A percentile compares a stretch with the other conserved stretches of the same genome.
phyloP scores from a whole-genome alignment of 2,329 filamentous ascomycete species.

The Dendrostoma leiphaemia region DNA sequence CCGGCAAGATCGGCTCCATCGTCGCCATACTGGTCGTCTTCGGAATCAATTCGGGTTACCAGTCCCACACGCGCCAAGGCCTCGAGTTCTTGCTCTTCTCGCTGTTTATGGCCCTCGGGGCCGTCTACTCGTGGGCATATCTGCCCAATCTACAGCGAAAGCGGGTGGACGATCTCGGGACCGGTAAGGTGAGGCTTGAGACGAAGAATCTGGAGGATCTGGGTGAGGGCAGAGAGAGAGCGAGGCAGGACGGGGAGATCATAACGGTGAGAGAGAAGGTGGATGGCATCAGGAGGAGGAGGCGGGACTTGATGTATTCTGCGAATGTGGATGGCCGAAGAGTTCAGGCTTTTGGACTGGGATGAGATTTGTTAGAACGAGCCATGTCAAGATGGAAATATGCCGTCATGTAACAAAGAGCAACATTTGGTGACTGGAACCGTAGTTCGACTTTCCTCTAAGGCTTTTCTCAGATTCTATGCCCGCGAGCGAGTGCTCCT shows the following conservation, averaged over 20 bases:
- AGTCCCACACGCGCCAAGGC: slow-evolving; percentile 40
- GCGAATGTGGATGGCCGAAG: not conserved
- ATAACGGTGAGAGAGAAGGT: slow-evolving; percentile 44
- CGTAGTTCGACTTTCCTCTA: too few species aligned
- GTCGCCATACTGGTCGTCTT: slow-evolving; percentile 49
- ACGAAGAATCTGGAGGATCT: slow-evolving; percentile 50
- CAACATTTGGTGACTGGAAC: not conserved
- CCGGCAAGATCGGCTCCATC: slow-evolving; percentile 58
- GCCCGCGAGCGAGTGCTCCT: not conserved
- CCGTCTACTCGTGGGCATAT: slow-evolving; percentile 51
- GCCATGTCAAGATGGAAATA: too few species aligned
- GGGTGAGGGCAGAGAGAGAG: slow-evolving; percentile 46
- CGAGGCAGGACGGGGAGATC: slow-evolving; percentile 41
- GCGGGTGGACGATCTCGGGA: slow-evolving; percentile 27
- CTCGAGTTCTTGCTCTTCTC: slow-evolving; percentile 51
- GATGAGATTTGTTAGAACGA: not conserved
- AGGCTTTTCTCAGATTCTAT: too few species aligned
- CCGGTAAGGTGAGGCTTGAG: slow-evolving; percentile 36
- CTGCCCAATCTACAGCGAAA: slow-evolving; percentile 46
- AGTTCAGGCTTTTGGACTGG: slow-evolving; percentile 13
- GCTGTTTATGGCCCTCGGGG: slow-evolving; percentile 46
- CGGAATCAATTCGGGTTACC: slow-evolving; percentile 46
- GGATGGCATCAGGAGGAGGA: slow-evolving; percentile 35
- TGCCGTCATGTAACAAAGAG: not conserved
- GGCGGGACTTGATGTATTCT: slow-evolving; percentile 14